Percentiles rank a stretch among this genome's conserved stretches.
Evolutionary conservation across 2,329 filamentous ascomycete species (phyloP).

Genomic region (Cladosporium phlei): DNA sequence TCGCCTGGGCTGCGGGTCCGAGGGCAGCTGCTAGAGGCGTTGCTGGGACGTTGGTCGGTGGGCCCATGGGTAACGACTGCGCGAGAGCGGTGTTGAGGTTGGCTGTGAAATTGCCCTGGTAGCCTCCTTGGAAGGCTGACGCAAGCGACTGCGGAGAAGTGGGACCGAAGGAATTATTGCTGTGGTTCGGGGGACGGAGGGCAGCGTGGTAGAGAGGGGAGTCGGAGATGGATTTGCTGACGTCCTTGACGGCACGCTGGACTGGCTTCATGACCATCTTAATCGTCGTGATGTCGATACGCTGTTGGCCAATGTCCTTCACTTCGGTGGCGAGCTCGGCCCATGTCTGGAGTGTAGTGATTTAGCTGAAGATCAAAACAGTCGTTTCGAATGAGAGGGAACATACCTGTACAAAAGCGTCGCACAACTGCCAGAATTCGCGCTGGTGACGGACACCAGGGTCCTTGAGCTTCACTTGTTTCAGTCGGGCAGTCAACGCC

Average conservation of each 20-base stretch:
- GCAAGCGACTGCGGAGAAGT: slow-evolving; percentile 18
- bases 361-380: neutral
- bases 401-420: slow-evolving; percentile 58
- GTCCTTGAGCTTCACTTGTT: slow-evolving; percentile 78
- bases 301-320: slow-evolving; percentile 40
- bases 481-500: slow-evolving; percentile 66
- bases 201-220: slow-evolving; percentile 59
- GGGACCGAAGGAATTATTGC: slow-evolving; percentile 30
- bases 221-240: slow-evolving; percentile 64
- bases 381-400: neutral
- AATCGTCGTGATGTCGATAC: slow-evolving; percentile 56
- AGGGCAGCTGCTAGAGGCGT: slow-evolving; percentile 86
- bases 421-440: slow-evolving; percentile 67
- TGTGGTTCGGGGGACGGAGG: slow-evolving; percentile 25
- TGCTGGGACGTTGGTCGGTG: slow-evolving; percentile 58
- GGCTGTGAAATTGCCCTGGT: slow-evolving; percentile 3
- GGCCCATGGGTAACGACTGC: slow-evolving; percentile 12
- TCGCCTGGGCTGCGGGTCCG: slow-evolving; percentile 85
- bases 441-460: slow-evolving; percentile 64
- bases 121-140: slow-evolving; percentile 27
- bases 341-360: slow-evolving; percentile 51
- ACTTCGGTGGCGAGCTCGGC: slow-evolving; percentile 59
- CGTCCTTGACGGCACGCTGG: slow-evolving; percentile 78
- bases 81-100: slow-evolving; percentile 24
- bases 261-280: slow-evolving; percentile 71